phyloP scores from a whole-genome alignment of 768 basidiomycete genomes.

The Dendrothele bispora region DNA sequence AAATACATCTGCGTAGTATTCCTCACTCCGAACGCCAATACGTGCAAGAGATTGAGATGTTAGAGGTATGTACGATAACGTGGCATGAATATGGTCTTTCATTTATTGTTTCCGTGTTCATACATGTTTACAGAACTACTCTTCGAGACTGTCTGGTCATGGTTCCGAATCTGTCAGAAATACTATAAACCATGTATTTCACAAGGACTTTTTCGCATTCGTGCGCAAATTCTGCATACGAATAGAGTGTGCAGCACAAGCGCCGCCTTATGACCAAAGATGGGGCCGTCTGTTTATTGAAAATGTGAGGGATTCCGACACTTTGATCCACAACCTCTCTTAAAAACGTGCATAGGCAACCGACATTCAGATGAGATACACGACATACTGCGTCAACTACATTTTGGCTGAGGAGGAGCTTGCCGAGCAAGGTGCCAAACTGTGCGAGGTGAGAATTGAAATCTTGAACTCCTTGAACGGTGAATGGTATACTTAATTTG shows the following conservation, averaged over 20 bases:
- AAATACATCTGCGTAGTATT: neutral
- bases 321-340: neutral
- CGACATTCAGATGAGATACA: constrained; percentile 5
- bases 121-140: neutral
- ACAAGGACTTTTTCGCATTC: constrained; percentile 8
- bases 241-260: constrained; percentile 4
- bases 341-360: neutral
- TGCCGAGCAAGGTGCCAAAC: neutral
- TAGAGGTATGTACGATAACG: neutral
- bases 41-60: constrained; percentile 1
- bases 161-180: neutral
- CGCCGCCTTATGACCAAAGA: constrained; percentile 6
- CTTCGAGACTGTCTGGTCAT: neutral
- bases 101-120: too few relatives aligned
- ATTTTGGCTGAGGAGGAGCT: neutral
- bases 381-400: constrained; percentile 8
- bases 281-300: constrained; percentile 9
- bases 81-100: neutral
- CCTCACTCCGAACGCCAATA: constrained; percentile 1
- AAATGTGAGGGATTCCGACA: neutral
- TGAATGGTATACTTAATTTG: too few relatives aligned
- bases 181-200: constrained; percentile 4
- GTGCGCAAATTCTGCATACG: constrained; percentile 7
- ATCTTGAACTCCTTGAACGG: neutral
- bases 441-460: neutral